Evolutionary conservation across 768 basidiomycete genomes (phyloP).

Genomic region (Suillus weaverae): DNA sequence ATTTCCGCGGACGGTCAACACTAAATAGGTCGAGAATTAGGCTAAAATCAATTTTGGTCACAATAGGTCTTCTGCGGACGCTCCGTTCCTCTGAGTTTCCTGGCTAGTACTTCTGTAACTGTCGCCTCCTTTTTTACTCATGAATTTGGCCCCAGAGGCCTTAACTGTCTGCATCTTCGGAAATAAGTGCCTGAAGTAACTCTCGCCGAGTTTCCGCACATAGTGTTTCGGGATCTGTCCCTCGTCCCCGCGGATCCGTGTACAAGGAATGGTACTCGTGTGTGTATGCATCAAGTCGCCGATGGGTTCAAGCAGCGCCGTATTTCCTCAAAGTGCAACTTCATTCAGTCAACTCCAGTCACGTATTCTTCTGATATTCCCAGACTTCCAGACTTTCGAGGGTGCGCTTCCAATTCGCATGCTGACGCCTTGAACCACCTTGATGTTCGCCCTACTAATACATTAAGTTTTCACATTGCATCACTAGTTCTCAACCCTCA

Average conservation of each 20-base stretch:
- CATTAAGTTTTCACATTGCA: not conserved
- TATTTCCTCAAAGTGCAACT: conserved; percentile 11
- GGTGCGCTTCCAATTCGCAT: conserved; percentile 13
- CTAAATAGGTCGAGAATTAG: conserved; percentile 26
- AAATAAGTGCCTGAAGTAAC: not conserved
- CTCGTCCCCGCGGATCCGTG: conserved; percentile 33
- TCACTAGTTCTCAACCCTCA: conserved; percentile 18
- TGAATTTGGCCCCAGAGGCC: conserved; percentile 8
- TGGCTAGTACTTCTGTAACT: conserved; percentile 7
- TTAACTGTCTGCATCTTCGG: conserved; percentile 13
- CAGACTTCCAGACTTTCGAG: conserved; percentile 7
- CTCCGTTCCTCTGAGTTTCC: conserved; percentile 20
- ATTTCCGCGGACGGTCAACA: conserved; percentile 32
- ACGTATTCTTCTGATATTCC: conserved; percentile 8
- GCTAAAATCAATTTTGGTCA: conserved; percentile 24
- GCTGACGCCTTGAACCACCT: conserved; percentile 11
- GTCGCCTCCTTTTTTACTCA: conserved; percentile 6
- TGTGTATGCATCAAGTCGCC: conserved; percentile 25
- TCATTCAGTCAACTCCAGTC: conserved; percentile 7
- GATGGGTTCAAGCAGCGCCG: conserved; percentile 20
- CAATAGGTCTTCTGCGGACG: conserved; percentile 14
- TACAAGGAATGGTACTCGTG: conserved; percentile 13
- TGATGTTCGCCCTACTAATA: conserved; percentile 16
- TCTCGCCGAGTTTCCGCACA: conserved; percentile 28
- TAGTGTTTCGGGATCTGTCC: conserved; percentile 26